A percentile compares a stretch with the other conserved stretches of the same genome.
Evolutionary conservation across 768 basidiomycete species (phyloP).

Genomic region (Guyanaporus albipodus): DNA sequence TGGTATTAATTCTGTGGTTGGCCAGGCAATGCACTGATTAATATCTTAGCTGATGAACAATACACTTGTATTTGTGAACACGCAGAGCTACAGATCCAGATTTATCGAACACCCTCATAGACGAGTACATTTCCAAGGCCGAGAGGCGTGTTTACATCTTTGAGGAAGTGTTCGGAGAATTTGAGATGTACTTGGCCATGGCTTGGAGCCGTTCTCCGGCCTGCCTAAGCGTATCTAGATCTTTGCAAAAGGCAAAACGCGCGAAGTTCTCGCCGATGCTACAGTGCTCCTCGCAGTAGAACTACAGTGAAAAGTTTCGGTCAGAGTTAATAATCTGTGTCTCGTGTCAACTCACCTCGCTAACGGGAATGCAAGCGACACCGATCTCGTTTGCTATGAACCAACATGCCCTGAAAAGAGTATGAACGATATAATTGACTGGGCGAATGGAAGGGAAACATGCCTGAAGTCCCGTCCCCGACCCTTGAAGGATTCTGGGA

Average conservation of each 20-base stretch:
- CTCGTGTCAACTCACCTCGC: constrained; percentile 62
- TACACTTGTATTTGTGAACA: no score
- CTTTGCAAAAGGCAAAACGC: constrained; percentile 96
- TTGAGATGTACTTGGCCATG: constrained; percentile 60
- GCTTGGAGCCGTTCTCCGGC: constrained; percentile 82
- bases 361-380: constrained; percentile 91
- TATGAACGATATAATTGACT: constrained; percentile 8
- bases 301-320: constrained; percentile 57
- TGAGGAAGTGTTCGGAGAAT: no score
- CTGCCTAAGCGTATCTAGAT: constrained; percentile 71
- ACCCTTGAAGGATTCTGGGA: constrained; percentile 70
- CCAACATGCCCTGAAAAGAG: constrained; percentile 73
- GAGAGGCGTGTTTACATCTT: no score
- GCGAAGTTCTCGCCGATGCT: constrained; percentile 82
- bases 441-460: constrained; percentile 11
- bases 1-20: no score
- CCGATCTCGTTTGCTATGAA: constrained; percentile 89
- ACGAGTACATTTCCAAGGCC: no score
- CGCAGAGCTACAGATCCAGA: no score
- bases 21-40: no score
- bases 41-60: no score
- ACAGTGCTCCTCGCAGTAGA: constrained; percentile 87
- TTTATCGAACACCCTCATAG: no score
- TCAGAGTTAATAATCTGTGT: not conserved
- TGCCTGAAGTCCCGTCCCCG: constrained; percentile 87